Conservation (phyloP, 345 rosid genomes). For the Carallia pectinifolia region DNA sequence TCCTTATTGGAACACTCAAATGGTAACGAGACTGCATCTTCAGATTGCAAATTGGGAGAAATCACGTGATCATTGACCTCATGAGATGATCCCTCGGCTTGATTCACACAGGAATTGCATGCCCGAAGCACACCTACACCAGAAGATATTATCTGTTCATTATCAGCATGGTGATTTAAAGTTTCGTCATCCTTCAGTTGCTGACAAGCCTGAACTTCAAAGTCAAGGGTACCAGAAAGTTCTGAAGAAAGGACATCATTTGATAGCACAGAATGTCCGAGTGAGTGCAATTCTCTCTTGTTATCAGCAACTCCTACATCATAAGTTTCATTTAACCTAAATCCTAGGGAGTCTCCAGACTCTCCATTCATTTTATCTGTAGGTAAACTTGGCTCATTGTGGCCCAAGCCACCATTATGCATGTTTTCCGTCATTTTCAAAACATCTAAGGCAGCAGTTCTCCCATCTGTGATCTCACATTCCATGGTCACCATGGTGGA, state of each 20-base stretch:
- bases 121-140: conserved; percentile 21
- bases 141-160: conserved; percentile 25
- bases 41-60: conserved; percentile 18
- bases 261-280: conserved; percentile 15
- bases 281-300: conserved; percentile 20
- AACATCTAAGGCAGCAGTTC: conserved; percentile 28
- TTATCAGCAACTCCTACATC: conserved; percentile 23
- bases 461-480: conserved; percentile 32
- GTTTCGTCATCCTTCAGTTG: conserved; percentile 29
- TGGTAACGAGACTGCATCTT: conserved; percentile 18
- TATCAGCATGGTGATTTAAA: conserved; percentile 18
- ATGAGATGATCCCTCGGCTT: conserved; percentile 19
- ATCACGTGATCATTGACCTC: conserved; percentile 13
- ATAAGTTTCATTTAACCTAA: conserved; percentile 28
- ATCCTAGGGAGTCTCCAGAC: conserved; percentile 7
- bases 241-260: conserved; percentile 36
- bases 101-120: conserved; percentile 36
- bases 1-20: conserved; percentile 21
- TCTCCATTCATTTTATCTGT: conserved; percentile 25
- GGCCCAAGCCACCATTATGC: conserved; percentile 20
- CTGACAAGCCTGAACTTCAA: conserved; percentile 36
- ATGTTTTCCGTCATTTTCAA: conserved; percentile 36
- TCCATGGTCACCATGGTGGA: conserved; percentile 26
- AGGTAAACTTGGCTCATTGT: conserved; percentile 17
- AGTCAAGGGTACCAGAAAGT: conserved; percentile 29